Evolutionary conservation across 805 yeast species (phyloP).

Genomic region (Starmera pachycereana): DNA sequence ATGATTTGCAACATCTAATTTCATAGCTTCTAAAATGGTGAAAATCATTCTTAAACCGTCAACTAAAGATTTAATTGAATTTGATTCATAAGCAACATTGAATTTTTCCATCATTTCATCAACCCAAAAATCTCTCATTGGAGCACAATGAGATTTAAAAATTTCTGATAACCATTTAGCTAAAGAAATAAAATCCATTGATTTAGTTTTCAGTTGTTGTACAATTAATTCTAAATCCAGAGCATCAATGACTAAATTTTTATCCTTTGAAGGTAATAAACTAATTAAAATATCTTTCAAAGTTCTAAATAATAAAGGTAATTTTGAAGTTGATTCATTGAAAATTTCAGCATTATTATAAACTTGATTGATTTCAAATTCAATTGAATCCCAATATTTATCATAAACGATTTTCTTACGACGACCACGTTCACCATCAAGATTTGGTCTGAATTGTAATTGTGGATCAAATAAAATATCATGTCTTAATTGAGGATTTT

Average conservation of each 20-base stretch:
- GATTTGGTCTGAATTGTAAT: constrained; percentile 80
- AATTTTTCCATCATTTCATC: constrained; percentile 55
- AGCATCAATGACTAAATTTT: constrained; percentile 52
- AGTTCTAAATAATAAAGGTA: constrained; percentile 70
- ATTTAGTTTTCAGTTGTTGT: constrained; percentile 63
- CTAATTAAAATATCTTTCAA: constrained; percentile 65
- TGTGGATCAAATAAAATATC: constrained; percentile 90
- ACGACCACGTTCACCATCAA: constrained; percentile 85
- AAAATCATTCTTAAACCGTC: constrained; percentile 72
- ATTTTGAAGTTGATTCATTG: constrained; percentile 14
- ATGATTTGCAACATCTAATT: constrained; percentile 89
- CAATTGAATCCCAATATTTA: constrained; percentile 74
- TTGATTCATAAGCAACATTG: constrained; percentile 25
- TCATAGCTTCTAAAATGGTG: constrained; percentile 86
- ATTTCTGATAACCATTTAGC: constrained; percentile 67
- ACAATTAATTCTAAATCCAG: constrained; percentile 67
- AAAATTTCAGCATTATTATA: constrained; percentile 18
- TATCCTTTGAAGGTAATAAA: constrained; percentile 70
- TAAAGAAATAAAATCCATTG: constrained; percentile 63
- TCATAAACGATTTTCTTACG: constrained; percentile 69
- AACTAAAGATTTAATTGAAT: constrained; percentile 37
- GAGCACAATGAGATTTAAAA: constrained; percentile 87
- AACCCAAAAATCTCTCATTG: constrained; percentile 89
- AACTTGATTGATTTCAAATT: constrained; percentile 48
- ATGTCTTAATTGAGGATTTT: constrained; percentile 87